Evolutionary conservation across 129 eudicot genomes (phyloP).

Genomic region (Erigeron canadensis): DNA sequence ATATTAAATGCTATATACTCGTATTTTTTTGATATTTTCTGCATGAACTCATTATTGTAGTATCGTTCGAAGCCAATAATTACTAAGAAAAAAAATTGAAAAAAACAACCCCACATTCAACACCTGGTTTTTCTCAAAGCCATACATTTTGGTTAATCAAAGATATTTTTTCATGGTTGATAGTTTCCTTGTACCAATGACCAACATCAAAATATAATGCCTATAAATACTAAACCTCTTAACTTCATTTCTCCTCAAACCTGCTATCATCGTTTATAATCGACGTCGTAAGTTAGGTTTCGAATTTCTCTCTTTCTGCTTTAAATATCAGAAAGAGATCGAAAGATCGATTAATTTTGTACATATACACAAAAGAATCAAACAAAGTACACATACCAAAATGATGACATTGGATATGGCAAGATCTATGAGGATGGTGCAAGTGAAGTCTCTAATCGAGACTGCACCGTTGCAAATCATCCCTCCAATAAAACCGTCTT

Average conservation of each 20-base stretch:
- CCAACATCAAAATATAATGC: slow-evolving; percentile 8
- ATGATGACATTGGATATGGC: slow-evolving; percentile 45
- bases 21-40: neutral
- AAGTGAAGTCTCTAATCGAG: slow-evolving; percentile 32
- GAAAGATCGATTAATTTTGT: slow-evolving; percentile 6
- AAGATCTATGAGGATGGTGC: slow-evolving; percentile 41
- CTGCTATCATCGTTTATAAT: slow-evolving; percentile 17
- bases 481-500: slow-evolving; percentile 40
- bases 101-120: slow-evolving; percentile 21
- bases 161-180: slow-evolving; percentile 34
- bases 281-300: slow-evolving; percentile 32
- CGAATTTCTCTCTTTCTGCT: slow-evolving; percentile 38
- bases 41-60: neutral
- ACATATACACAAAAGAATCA: slow-evolving; percentile 25
- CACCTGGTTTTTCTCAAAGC: slow-evolving; percentile 35
- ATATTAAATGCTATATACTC: neutral
- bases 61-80: no score
- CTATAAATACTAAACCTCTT: slow-evolving; percentile 27
- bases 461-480: slow-evolving; percentile 45
- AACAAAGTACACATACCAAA: slow-evolving; percentile 6
- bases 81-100: neutral
- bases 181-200: slow-evolving; percentile 9
- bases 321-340: slow-evolving; percentile 25
- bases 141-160: neutral
- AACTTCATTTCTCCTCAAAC: slow-evolving; percentile 18